A percentile compares a stretch with the other conserved stretches of the same genome.
These are phyloP conservation scores for Fraxinus angustifolia DNA, from an alignment of 305 asterid genomes.

Conservation along the genomic window DNA sequence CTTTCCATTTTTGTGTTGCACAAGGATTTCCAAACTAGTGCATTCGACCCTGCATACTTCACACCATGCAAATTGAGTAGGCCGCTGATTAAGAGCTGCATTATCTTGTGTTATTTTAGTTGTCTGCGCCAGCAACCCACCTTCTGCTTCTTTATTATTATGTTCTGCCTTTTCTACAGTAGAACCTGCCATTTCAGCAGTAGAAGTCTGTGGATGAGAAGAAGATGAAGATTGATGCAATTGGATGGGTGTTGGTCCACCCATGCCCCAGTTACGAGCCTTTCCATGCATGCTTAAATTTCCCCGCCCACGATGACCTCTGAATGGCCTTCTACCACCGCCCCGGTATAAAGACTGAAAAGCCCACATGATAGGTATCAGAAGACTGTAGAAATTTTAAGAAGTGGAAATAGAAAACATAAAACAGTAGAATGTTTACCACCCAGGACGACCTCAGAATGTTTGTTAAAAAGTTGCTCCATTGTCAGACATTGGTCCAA, in stretches of 20 bases:
- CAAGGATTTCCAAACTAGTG: slow-evolving; percentile 25
- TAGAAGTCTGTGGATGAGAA: slow-evolving; percentile 6
- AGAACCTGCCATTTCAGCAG: background rate
- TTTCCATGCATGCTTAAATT: slow-evolving; percentile 5
- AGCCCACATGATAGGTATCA: background rate
- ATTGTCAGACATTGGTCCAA: background rate
- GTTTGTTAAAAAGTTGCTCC: background rate
- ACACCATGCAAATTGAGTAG: slow-evolving; percentile 21
- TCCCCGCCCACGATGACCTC: slow-evolving; percentile 2
- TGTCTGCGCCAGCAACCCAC: background rate
- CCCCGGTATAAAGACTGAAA: background rate
- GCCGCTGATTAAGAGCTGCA: background rate
- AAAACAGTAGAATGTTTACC: background rate
- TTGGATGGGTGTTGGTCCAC: background rate
- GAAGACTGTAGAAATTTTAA: background rate
- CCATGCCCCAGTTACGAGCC: slow-evolving; percentile 3
- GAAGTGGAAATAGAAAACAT: background rate
- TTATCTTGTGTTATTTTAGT: background rate
- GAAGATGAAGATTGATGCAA: slow-evolving; percentile 1
- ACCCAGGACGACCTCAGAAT: background rate
- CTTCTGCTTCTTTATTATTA: background rate
- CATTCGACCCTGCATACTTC: slow-evolving; percentile 28
- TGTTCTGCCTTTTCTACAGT: background rate
- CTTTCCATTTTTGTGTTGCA: slow-evolving; percentile 29
- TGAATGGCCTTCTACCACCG: slow-evolving; percentile 14